Base-by-base conservation (phyloP, 2,329 filamentous ascomycete species). In the Periconia sp. region DNA sequence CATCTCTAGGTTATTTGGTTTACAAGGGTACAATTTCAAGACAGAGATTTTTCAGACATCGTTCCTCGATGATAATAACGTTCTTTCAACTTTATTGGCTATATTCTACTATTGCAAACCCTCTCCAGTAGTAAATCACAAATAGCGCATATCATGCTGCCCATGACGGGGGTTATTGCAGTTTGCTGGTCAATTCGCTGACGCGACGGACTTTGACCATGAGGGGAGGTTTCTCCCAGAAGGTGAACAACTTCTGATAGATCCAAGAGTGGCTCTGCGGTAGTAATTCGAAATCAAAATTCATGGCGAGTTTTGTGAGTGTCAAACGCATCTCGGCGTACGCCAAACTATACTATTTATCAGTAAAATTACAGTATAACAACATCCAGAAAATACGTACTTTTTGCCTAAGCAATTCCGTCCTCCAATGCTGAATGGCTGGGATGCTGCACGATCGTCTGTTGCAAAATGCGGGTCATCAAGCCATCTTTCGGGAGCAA, bases 291-390 rank as follows among this genome's bases (percentile, higher is more conserved):
- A 76, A 50, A 56, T 77, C 75, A 49, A 76, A 77, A 13, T 65
- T 64, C 55, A 60, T 76, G 2, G 74, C 40, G 37, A 76, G 44
- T 54, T 74, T 75, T 1, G 73, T 66, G 20, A 77, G 45, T n/a
- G 76, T 73, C 8, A 76, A 51, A 7, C 61, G 47, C 56, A 68
- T 44, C 23, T 50, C 41, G 7, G 48, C 48, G 41, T 50, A 50
- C 45, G 50, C 41, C 14, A 44, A 15, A 53, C 50, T 47, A 52
- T 40, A 14, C 8, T 13, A 45, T 11, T 23, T 30, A n/a, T 30
- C 9, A 27, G 18, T 45, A 23, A 27, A 45, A 6, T 2, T 6
- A n/a, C 9, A 27, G 18, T 45, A 23, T 27, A 45, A 6, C 2
- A 15, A n/a, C 6, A 15, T 2, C 3, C 6, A 15, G 13, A 27